Conservation (phyloP, 768 basidiomycete species). For the Calocybe indica region DNA sequence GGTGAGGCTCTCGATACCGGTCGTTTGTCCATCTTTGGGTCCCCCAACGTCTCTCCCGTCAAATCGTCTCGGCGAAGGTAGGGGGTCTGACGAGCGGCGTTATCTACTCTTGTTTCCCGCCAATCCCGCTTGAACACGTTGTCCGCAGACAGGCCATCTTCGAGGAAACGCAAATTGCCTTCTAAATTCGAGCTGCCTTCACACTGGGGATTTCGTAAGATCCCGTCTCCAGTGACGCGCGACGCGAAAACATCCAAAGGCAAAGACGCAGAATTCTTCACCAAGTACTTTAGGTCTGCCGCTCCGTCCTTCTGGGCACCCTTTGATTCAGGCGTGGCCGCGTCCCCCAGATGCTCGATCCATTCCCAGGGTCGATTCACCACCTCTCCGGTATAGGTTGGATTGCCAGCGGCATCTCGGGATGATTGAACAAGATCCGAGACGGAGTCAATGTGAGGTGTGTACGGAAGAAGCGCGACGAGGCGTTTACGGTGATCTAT, state of each 20-base stretch:
- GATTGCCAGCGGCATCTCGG: slow-evolving; percentile 46
- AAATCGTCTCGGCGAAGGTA: slow-evolving; percentile 13
- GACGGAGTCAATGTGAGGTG: slow-evolving; percentile 45
- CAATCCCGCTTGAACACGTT: slow-evolving; percentile 70
- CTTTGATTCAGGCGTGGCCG: slow-evolving; percentile 33
- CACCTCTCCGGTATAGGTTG: slow-evolving; percentile 46
- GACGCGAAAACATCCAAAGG: slow-evolving; percentile 69
- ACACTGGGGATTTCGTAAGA: slow-evolving; percentile 23
- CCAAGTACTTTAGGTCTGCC: slow-evolving; percentile 23
- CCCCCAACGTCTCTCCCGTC: slow-evolving; percentile 11
- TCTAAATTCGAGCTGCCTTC: slow-evolving; percentile 29
- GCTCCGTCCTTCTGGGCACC: slow-evolving; percentile 35
- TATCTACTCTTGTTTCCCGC: slow-evolving; percentile 59
- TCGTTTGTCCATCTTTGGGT: slow-evolving; percentile 15
- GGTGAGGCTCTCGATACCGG: slow-evolving; percentile 29
- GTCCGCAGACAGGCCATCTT: slow-evolving; percentile 59
- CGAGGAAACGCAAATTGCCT: slow-evolving; percentile 50
- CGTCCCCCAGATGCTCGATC: slow-evolving; percentile 72
- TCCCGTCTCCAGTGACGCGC: slow-evolving; percentile 56
- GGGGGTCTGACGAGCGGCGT: slow-evolving; percentile 25
- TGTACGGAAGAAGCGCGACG: slow-evolving; percentile 49
- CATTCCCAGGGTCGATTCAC: slow-evolving; percentile 83
- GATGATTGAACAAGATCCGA: slow-evolving; percentile 54
- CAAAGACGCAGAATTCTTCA: slow-evolving; percentile 67
- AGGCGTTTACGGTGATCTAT: slow-evolving; percentile 52